Conservation (phyloP, 441 rosid genomes). For the Euphorbia schlechtendalii region DNA sequence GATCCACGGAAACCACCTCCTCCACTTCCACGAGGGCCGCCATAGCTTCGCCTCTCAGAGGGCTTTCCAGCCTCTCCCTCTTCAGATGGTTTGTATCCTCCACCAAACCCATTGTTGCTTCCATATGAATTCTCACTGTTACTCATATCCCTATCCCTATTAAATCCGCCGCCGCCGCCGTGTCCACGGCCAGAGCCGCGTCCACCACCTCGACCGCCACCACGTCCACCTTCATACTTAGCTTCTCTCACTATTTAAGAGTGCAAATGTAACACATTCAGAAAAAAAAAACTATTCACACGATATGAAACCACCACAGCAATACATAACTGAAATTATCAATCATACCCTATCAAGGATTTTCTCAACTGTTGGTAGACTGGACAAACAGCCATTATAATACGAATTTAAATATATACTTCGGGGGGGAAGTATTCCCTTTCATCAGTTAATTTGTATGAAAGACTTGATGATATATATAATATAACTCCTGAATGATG, state of each 20-base stretch:
- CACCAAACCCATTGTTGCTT: conserved; percentile 43
- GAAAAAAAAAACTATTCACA: background rate
- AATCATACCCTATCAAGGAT: background rate
- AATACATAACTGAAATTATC: background rate
- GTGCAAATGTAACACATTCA: background rate
- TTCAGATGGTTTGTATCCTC: conserved; percentile 49
- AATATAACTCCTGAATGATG: no score
- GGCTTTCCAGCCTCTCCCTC: conserved; percentile 60
- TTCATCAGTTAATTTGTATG: no score
- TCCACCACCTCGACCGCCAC: conserved; percentile 54
- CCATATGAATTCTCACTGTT: conserved; percentile 31
- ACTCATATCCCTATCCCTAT: conserved; percentile 37
- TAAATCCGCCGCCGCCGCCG: conserved; percentile 48
- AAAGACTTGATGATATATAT: no score
- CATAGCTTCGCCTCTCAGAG: conserved; percentile 56
- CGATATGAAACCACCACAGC: background rate
- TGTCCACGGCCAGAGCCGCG: conserved; percentile 55
- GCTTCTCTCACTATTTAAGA: conserved; percentile 44
- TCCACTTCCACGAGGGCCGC: conserved; percentile 48
- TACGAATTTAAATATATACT: background rate
- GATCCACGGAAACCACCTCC: conserved; percentile 55
- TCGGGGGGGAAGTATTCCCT: no score
- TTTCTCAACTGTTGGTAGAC: background rate
- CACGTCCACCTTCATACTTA: conserved; percentile 48
- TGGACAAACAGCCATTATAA: background rate